Evolutionary conservation across 257 asterid species (phyloP), one percentile per base, ranked within the genome.

Genomic region (Capsicum baccatum): DNA sequence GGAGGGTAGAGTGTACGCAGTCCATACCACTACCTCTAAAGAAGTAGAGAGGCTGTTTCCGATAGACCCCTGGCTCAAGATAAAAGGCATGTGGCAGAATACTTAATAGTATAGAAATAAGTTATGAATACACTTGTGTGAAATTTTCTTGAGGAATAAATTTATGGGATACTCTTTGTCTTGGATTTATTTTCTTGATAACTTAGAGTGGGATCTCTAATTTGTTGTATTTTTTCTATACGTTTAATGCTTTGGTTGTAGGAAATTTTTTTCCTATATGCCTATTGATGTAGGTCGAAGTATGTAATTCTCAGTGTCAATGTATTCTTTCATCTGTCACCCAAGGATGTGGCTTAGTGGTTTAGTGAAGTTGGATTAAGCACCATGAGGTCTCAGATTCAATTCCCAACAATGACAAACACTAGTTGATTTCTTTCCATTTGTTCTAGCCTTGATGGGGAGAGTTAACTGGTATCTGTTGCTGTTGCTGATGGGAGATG

Each of bases 161-260:
- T 33, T 66, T 33, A 66, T 66, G 19, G 15, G 48, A 12, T 66
- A 13, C 44, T 66, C 73, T 33, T 62, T 15, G 33, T 62, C 73
- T 33, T 66, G 73, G 73, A 66, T 33, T 66, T 66, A 66, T 66
- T 66, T 66, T 66, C 73, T 26, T n/a, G 71, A 64, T 64, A 26
- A 64, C 17, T 8, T 66, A 66, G n/a, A 66, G 73, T 66, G 73
- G 71, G 73, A 13, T 66, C 73, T 66, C 73, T 66, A 66, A 66
- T 33, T 13, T 33, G 11, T 13, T 33, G 11, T 66, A 6, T 66
- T 66, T 64, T 66, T 13, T 66, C n/a, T 12, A 6, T 33, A 66
- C 35, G 37, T 62, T 19, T 9, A 62, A 21, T 19, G 42, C n/a
- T 33, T 66, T 44, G 13, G 48, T 33, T 9, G 47, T 33, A 33